phyloP scores from a whole-genome alignment of 108 stramenopile genomes.

The Chaetoceros muelleri region DNA sequence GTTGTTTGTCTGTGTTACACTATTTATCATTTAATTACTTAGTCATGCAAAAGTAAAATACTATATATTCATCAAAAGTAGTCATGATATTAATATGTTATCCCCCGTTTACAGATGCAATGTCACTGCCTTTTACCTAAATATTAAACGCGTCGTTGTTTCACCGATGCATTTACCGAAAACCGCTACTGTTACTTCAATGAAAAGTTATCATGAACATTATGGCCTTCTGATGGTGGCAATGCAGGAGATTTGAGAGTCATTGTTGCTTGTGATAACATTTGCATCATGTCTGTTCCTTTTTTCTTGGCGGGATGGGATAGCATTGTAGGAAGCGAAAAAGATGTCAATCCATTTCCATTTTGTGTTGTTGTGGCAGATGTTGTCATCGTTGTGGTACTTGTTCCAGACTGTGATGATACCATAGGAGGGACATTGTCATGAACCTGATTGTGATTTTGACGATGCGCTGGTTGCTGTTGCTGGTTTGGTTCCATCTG shows the following conservation, averaged over 20 bases:
- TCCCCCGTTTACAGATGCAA: too few relatives aligned
- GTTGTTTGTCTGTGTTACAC: too few relatives aligned
- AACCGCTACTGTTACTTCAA: too few relatives aligned
- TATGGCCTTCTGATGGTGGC: not conserved
- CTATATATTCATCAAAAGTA: too few relatives aligned
- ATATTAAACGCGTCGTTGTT: too few relatives aligned
- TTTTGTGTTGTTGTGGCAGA: not conserved
- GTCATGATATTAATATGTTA: too few relatives aligned
- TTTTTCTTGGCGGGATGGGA: not conserved
- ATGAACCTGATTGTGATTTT: not conserved
- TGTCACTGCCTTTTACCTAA: too few relatives aligned
- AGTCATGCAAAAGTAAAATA: too few relatives aligned
- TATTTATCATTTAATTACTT: too few relatives aligned
- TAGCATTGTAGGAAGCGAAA: not conserved
- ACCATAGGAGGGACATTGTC: not conserved
- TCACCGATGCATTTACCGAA: too few relatives aligned
- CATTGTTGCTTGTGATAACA: not conserved
- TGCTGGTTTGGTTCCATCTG: slow-evolving; percentile 1
- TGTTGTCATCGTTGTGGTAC: not conserved
- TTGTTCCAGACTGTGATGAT: not conserved
- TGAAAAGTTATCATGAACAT: not conserved
- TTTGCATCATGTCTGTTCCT: not conserved
- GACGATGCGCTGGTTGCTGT: too few relatives aligned
- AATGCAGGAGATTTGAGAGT: not conserved
- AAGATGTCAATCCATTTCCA: not conserved